Evolutionary conservation across 345 rosid species (phyloP), one percentile per base, ranked within the genome.

Genomic region (Eucalyptus grandis): DNA sequence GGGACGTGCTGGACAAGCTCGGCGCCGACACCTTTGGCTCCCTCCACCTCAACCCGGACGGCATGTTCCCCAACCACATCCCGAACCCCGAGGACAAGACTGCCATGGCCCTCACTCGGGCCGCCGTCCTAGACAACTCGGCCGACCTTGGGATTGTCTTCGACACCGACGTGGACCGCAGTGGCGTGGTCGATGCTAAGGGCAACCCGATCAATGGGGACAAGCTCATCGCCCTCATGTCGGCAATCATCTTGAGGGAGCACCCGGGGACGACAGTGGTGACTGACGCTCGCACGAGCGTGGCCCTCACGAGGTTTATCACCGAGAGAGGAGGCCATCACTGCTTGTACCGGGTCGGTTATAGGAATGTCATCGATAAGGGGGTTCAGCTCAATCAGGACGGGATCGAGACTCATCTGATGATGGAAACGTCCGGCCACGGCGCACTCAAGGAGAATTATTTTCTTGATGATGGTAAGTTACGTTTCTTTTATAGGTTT

Each of bases 371-470:
- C 85, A 98, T 98, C 40, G 96, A 96, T 88, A 98, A 98, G 90
- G 99, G 99, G n/a, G 94, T 94, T 21, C 95, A 95, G 87, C 93
- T 98, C 88, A 95, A 98, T 56, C 85, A 90, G 90, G 97, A 98
- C 14, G 98, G 98, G 10, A 87, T 97, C 31, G 98, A 98, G 88
- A 91, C 98, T 40, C 98, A 97, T 93, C 96, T 98, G 54, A 96
- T 96, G 99, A 98, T 98, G 99, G 99, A 98, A 93, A 98, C 98
- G 30, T 96, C 99, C 6, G 99, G 99, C 11, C 99, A 97, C 89
- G 99, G 99, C 65, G 99, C 99, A 89, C 95, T 97, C 62, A 95
- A 95, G 90, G 99, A 98, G 94, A 98, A 98, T 90, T 91, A 97
- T 94, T 97, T 95, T 92, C 93, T 98, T 11, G 99, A 97, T 88